These are phyloP conservation scores for Stereocaulon alpinum DNA, from an alignment of 495 filamentous ascomycete species.

Conservation along the genomic window DNA sequence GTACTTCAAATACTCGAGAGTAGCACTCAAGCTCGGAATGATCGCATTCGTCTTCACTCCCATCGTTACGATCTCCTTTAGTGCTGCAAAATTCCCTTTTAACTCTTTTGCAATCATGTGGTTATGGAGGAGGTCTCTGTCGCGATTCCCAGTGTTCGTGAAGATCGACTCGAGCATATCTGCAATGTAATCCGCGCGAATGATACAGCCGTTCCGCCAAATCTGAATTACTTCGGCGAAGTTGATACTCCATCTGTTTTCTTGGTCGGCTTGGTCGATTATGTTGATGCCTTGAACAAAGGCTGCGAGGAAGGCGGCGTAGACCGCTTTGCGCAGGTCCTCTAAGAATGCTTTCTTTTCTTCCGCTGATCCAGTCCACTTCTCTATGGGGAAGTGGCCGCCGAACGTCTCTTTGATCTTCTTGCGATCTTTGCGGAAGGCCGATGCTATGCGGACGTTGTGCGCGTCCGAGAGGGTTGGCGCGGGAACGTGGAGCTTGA, in stretches of 20 bases:
- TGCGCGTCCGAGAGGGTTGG: conserved; percentile 57
- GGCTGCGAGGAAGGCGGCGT: conserved; percentile 50
- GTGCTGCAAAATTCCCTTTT: conserved; percentile 35
- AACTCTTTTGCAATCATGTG: conserved; percentile 44
- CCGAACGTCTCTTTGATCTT: conserved; percentile 31
- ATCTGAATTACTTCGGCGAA: conserved; percentile 51
- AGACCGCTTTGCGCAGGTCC: conserved; percentile 49
- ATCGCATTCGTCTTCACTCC: conserved; percentile 51
- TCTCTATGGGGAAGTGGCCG: conserved; percentile 32
- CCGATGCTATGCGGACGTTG: conserved; percentile 55
- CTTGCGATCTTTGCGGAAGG: conserved; percentile 47
- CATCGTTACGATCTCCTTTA: conserved; percentile 50
- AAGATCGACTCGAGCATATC: conserved; percentile 43
- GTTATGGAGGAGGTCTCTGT: conserved; percentile 38
- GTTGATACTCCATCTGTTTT: conserved; percentile 55
- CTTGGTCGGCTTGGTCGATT: conserved; percentile 49
- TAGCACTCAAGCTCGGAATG: conserved; percentile 53
- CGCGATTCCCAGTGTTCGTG: conserved; percentile 9
- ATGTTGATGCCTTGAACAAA: conserved; percentile 61
- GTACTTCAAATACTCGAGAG: conserved; percentile 63
- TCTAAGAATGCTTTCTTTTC: conserved; percentile 46
- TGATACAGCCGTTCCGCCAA: conserved; percentile 68
- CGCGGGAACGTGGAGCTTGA: conserved; percentile 49
- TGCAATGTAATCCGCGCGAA: conserved; percentile 56
- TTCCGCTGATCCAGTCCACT: conserved; percentile 31